Evolutionary conservation across 2,329 filamentous ascomycete genomes (phyloP).

Genomic region (Xylariales sp.): DNA sequence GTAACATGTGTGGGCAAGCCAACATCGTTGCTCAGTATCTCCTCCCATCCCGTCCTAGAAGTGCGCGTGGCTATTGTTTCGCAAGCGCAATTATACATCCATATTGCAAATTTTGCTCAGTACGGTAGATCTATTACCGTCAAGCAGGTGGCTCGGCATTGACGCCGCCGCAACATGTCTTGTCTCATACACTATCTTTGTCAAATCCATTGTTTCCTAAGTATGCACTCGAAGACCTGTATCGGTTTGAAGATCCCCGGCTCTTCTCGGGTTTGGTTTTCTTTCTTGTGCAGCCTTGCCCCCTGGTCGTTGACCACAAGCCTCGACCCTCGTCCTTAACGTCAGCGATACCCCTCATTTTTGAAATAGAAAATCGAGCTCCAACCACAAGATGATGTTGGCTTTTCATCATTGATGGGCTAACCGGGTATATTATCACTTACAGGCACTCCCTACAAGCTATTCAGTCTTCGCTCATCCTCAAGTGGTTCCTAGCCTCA

Average conservation of each 20-base stretch:
- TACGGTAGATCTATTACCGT: neutral
- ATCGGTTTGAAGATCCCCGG: neutral
- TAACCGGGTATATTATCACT: neutral
- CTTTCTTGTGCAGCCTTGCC: neutral
- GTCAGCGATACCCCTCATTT: neutral
- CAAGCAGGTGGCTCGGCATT: neutral
- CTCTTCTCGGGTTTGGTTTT: neutral
- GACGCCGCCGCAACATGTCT: neutral
- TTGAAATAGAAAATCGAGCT: neutral
- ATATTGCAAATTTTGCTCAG: neutral
- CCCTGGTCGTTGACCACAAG: neutral
- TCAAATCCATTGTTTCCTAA: neutral
- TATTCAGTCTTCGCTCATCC: conserved; percentile 15
- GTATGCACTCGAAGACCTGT: neutral
- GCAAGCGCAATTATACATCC: conserved; percentile 1
- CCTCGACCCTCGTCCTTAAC: neutral
- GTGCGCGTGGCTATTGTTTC: neutral
- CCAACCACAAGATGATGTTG: neutral
- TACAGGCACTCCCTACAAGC: conserved; percentile 16
- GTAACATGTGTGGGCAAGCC: neutral
- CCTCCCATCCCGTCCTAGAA: no score
- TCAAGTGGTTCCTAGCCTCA: conserved; percentile 3
- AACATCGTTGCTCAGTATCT: no score
- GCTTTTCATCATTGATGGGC: neutral
- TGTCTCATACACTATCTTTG: neutral